Percentiles rank a stretch among this genome's conserved stretches.
Conservation (phyloP, 441 rosid genomes). For the Euphorbia schlechtendalii region DNA sequence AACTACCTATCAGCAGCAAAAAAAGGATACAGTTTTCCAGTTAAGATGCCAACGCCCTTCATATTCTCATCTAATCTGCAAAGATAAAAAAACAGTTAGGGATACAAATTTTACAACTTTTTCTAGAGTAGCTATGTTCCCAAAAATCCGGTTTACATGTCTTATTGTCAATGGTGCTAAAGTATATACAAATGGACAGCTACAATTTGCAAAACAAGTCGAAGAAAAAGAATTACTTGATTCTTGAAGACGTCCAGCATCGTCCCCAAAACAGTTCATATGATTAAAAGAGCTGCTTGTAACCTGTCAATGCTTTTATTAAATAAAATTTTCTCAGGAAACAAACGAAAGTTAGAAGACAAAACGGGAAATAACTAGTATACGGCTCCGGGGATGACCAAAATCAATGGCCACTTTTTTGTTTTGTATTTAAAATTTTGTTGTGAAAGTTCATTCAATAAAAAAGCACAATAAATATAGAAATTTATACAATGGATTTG, state of each 20-base stretch:
- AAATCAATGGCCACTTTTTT: too few relatives aligned
- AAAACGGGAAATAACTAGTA: too few relatives aligned
- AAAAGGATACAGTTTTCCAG: slow-evolving; percentile 68
- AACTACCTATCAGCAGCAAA: neutral
- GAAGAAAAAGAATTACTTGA: slow-evolving; percentile 21
- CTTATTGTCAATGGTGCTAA: neutral
- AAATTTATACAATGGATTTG: too few relatives aligned
- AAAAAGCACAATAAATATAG: too few relatives aligned
- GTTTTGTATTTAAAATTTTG: too few relatives aligned
- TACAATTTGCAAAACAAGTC: neutral
- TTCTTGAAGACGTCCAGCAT: slow-evolving; percentile 76
- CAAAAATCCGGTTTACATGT: neutral
- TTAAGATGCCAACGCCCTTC: slow-evolving; percentile 61
- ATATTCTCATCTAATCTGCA: slow-evolving; percentile 85
- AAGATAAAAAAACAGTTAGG: slow-evolving; percentile 5
- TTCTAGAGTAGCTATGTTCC: too few relatives aligned
- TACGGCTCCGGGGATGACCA: too few relatives aligned
- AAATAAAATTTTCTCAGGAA: too few relatives aligned
- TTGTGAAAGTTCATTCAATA: too few relatives aligned
- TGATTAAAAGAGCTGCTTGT: slow-evolving; percentile 60
- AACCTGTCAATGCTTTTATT: too few relatives aligned
- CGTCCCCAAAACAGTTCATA: slow-evolving; percentile 76
- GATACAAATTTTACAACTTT: neutral
- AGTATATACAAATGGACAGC: neutral
- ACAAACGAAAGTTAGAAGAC: too few relatives aligned